Evolutionary conservation across 768 basidiomycete genomes (phyloP).

Genomic region (Agaricus blazei): DNA sequence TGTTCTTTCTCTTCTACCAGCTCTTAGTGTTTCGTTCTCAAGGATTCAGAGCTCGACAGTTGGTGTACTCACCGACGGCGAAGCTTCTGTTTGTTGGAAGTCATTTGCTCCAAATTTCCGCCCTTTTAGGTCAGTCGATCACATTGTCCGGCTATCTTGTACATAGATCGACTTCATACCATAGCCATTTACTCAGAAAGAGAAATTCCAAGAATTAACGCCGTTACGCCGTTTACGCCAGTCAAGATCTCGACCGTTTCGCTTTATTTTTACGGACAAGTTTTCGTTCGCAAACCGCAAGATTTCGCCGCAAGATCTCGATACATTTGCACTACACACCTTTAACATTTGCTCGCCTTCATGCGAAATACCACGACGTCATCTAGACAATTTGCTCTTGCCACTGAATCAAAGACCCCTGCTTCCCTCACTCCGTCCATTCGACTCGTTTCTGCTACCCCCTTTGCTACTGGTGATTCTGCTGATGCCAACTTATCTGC

Average conservation of each 20-base stretch:
- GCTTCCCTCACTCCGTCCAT: conserved; percentile 48
- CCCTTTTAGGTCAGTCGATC: background rate
- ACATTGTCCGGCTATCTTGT: background rate
- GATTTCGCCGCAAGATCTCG: background rate
- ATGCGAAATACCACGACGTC: conserved; percentile 2
- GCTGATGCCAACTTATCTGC: conserved; percentile 29
- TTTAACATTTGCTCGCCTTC: too few species aligned
- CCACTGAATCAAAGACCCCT: conserved; percentile 13
- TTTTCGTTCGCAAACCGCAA: conserved; percentile 6
- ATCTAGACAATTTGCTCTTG: background rate
- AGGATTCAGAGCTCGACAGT: background rate
- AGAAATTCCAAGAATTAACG: conserved; percentile 3
- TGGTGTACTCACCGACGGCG: conserved; percentile 3
- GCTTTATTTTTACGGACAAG: background rate
- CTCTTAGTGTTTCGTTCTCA: background rate
- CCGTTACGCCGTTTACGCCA: conserved; percentile 5
- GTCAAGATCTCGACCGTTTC: background rate
- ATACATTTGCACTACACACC: too few species aligned
- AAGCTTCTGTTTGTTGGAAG: conserved; percentile 4
- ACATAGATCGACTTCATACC: background rate
- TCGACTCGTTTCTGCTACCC: conserved; percentile 64
- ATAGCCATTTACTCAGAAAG: background rate
- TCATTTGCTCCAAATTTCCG: background rate
- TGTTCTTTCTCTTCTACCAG: conserved; percentile 6
- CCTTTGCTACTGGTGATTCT: conserved; percentile 43